Conservation (phyloP, 2,329 filamentous ascomycete species). For the Xylaria sp. region DNA sequence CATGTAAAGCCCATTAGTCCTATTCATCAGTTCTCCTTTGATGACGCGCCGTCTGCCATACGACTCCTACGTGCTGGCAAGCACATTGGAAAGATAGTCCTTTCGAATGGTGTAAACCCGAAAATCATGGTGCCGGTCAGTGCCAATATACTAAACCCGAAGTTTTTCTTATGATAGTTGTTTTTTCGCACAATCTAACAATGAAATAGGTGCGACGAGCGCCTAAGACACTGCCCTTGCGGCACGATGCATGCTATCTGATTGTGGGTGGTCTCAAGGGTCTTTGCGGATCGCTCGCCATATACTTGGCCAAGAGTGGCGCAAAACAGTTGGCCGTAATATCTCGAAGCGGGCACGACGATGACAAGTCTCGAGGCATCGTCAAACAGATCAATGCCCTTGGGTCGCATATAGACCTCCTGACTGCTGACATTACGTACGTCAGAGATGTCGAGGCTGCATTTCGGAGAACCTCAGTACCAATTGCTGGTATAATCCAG, state of each 20-base stretch:
- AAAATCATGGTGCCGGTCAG: conserved; percentile 27
- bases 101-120: conserved; percentile 39
- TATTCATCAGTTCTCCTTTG: conserved; percentile 45
- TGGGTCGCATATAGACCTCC: conserved; percentile 35
- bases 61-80: conserved; percentile 48
- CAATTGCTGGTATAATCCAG: conserved; percentile 45
- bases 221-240: conserved; percentile 36
- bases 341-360: conserved; percentile 47
- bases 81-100: conserved; percentile 53
- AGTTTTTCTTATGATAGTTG: background rate
- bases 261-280: conserved; percentile 53
- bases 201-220: conserved; percentile 33
- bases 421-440: conserved; percentile 38
- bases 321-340: conserved; percentile 47
- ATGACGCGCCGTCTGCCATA: conserved; percentile 46
- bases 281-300: conserved; percentile 50
- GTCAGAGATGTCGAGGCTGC: conserved; percentile 25
- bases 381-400: conserved; percentile 36
- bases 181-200: background rate
- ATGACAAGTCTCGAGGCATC: conserved; percentile 44
- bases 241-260: conserved; percentile 37
- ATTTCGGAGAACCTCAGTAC: conserved; percentile 21
- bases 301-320: conserved; percentile 48
- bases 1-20: conserved; percentile 48
- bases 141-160: conserved; percentile 30